A percentile compares a stretch with the other conserved stretches of the same genome.
phyloP scores from a whole-genome alignment of 129 eudicot species.

The Pseudognaphalium luteoalbum region DNA sequence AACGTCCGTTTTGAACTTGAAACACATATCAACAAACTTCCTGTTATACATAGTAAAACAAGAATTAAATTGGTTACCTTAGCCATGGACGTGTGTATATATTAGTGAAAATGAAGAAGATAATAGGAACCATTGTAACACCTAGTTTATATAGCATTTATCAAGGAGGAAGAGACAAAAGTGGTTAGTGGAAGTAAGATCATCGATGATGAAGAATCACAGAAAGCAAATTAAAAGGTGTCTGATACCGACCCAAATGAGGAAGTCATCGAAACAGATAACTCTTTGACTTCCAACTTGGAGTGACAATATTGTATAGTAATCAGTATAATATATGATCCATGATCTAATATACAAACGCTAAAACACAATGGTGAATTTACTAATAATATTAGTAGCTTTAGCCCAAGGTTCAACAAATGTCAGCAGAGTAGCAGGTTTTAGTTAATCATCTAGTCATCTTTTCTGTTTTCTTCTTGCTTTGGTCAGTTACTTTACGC shows the following conservation, averaged over 20 bases:
- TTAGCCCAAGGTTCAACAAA: slow-evolving; percentile 27
- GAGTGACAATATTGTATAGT: slow-evolving; percentile 1
- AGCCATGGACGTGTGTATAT: slow-evolving; percentile 27
- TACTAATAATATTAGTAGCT: slow-evolving; percentile 23
- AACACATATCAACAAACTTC: slow-evolving; percentile 23
- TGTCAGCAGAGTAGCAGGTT: slow-evolving; percentile 19
- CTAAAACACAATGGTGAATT: slow-evolving; percentile 10
- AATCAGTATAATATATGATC: slow-evolving; percentile 22
- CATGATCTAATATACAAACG: slow-evolving; percentile 16
- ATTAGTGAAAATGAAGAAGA: neutral
- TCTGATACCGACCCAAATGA: slow-evolving; percentile 13
- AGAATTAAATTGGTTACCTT: slow-evolving; percentile 12
- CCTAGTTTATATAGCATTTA: slow-evolving; percentile 24
- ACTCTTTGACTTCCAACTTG: slow-evolving; percentile 20
- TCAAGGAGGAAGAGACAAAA: slow-evolving; percentile 27
- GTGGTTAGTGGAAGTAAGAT: slow-evolving; percentile 35
- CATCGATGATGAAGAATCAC: slow-evolving; percentile 36
- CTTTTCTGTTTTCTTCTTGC: slow-evolving; percentile 26
- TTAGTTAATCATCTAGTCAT: slow-evolving; percentile 41
- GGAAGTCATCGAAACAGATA: slow-evolving; percentile 28
- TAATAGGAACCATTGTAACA: neutral
- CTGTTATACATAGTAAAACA: slow-evolving; percentile 25
- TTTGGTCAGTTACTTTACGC: neutral
- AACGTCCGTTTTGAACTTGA: slow-evolving; percentile 21
- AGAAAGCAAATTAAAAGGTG: slow-evolving; percentile 6